Conservation (phyloP, 106 monocot species). For the Posidonia australis region DNA sequence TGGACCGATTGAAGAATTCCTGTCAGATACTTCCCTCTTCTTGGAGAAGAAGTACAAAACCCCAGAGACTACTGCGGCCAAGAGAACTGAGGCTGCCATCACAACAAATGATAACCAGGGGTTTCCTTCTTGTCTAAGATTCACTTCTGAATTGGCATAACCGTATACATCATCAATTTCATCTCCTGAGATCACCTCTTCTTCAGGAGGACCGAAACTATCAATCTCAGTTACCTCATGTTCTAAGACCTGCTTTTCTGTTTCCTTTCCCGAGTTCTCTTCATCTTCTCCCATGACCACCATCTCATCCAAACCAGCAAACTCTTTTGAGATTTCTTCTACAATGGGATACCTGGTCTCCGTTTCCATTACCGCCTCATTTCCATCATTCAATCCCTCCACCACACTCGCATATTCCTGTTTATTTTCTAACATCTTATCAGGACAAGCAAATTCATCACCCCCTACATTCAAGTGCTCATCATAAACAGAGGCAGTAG, state of each 20-base stretch:
- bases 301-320: not conserved
- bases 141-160: too few species aligned
- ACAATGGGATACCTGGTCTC: not conserved
- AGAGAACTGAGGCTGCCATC: not conserved
- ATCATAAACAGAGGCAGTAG: too few species aligned
- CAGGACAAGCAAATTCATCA: too few species aligned
- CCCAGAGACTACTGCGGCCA: not conserved
- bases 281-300: not conserved
- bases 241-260: not conserved
- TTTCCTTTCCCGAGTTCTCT: not conserved
- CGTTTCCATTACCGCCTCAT: not conserved
- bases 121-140: too few species aligned
- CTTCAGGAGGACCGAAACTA: not conserved
- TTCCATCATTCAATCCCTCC: not conserved
- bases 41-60: not conserved
- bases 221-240: too few species aligned
- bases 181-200: not conserved
- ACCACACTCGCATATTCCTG: not conserved
- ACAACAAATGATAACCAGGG: not conserved
- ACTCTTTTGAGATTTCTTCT: not conserved
- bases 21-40: not conserved
- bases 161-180: too few species aligned
- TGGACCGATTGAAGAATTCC: not conserved
- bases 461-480: not conserved
- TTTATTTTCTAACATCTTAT: not conserved